Percentiles rank a stretch among this genome's conserved stretches.
These are phyloP conservation scores for Paulownia fortunei DNA, from an alignment of 257 asterid species.

Conservation along the genomic window DNA sequence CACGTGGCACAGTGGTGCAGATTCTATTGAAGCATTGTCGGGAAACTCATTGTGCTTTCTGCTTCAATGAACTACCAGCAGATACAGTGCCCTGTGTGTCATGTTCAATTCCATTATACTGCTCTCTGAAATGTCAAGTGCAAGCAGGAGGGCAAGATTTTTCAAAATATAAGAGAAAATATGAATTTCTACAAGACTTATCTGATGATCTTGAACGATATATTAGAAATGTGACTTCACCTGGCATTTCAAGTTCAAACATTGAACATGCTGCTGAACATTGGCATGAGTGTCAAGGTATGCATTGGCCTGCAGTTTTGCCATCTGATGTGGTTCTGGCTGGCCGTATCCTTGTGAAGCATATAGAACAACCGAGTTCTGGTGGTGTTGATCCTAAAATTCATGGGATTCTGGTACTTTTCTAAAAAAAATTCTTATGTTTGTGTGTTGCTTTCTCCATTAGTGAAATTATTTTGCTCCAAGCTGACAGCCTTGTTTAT, in stretches of 20 bases:
- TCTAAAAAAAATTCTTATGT: neutral
- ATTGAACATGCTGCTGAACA: conserved; percentile 64
- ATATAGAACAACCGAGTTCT: conserved; percentile 50
- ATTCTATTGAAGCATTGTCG: conserved; percentile 83
- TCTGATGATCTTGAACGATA: conserved; percentile 64
- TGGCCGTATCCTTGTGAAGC: conserved; percentile 82
- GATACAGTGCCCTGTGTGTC: conserved; percentile 79
- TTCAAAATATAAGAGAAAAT: conserved; percentile 29
- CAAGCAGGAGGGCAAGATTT: conserved; percentile 67
- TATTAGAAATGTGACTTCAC: conserved; percentile 51
- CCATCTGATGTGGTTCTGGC: conserved; percentile 86
- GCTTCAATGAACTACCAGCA: conserved; percentile 87
- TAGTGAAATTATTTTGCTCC: conserved; percentile 20
- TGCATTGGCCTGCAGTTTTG: conserved; percentile 87
- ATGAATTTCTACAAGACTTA: conserved; percentile 43
- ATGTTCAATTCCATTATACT: conserved; percentile 79
- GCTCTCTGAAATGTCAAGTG: conserved; percentile 76
- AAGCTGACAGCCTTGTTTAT: conserved; percentile 40
- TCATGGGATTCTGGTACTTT: conserved; percentile 53
- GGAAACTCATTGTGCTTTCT: conserved; percentile 89
- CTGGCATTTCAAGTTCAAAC: conserved; percentile 36
- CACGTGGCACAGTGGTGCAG: conserved; percentile 54
- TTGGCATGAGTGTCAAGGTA: conserved; percentile 84
- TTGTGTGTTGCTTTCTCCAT: conserved; percentile 29
- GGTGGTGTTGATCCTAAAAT: conserved; percentile 42